Percentiles rank a stretch among this genome's conserved stretches.
phyloP scores from a whole-genome alignment of 2,329 filamentous ascomycete genomes.

The Teratosphaeria gauchensis region DNA sequence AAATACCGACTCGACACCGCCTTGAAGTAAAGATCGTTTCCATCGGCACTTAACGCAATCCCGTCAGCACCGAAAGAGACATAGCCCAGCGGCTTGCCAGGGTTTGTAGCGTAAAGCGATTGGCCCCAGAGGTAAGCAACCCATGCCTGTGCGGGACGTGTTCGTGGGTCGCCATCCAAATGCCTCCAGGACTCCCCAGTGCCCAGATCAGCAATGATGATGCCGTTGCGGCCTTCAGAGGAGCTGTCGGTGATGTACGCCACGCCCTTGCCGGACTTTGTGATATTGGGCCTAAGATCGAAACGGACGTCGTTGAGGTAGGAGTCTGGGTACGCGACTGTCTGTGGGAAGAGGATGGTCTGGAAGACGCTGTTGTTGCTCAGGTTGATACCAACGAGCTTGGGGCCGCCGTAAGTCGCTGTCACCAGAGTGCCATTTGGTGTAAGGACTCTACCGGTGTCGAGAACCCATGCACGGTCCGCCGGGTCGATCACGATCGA shows the following conservation, averaged over 20 bases:
- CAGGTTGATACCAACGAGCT: conserved; percentile 41
- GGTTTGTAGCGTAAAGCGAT: conserved; percentile 34
- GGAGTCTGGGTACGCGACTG: conserved; percentile 38
- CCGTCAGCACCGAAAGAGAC: conserved; percentile 41
- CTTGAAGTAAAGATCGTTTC: conserved; percentile 38
- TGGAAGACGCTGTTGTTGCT: conserved; percentile 37
- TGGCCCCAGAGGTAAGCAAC: conserved; percentile 41
- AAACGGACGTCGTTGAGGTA: conserved; percentile 48
- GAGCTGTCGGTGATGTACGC: conserved; percentile 47
- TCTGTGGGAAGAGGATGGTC: conserved; percentile 42
- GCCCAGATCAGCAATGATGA: conserved; percentile 42
- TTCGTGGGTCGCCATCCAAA: conserved; percentile 33
- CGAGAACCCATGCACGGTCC: conserved; percentile 45
- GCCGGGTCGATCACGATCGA: conserved; percentile 42
- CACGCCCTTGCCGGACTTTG: conserved; percentile 35
- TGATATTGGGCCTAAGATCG: conserved; percentile 36
- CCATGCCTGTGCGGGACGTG: conserved; percentile 37
- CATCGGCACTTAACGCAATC: conserved; percentile 41
- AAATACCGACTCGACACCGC: conserved; percentile 37
- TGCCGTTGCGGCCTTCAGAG: conserved; percentile 39
- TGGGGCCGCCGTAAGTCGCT: conserved; percentile 40
- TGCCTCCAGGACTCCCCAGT: conserved; percentile 42
- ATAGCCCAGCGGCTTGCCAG: conserved; percentile 28
- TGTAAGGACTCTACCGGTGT: conserved; percentile 39
- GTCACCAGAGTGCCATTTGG: conserved; percentile 35